Base-by-base conservation (phyloP, 129 eudicot genomes). In the Calendula officinalis region DNA sequence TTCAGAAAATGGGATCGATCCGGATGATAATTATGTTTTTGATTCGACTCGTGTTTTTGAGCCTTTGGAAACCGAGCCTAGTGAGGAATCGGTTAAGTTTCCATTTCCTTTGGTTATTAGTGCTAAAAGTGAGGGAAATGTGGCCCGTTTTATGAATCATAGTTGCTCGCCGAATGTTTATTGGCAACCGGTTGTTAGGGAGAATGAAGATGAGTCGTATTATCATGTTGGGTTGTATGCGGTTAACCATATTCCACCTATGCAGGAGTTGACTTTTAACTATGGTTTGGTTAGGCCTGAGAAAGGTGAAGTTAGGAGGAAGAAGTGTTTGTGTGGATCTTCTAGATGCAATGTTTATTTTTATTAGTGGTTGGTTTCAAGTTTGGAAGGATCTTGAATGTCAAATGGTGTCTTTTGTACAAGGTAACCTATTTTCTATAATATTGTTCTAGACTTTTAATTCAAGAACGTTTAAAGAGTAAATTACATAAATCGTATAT, bases 111-210 rank as follows among this genome's bases (percentile, higher is more conserved):
- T 92, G 37, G 64, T 82, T 49, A 79, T 92, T 10, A 88, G 80
- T 73, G 91, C 96, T 5, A 88, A 78, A 57, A 63, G 81, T 49
- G 76, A 77, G 47, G 98, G 98, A n/a, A 92, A 92, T 79, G 96
- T 88, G 27, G 83, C 84, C 44, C 95, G 98, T 22, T 92, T 92
- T 73, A 92, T 92, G 96, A 92, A 92, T 72, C 98, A 92, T 60
- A 88, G 98, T 32, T 92, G 98, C 58, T 82, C 79, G 0, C 98
- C 98, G 0, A 88, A 83, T 60, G 95, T 92, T 51, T 79, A 66
- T 64, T 92, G 98, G 98, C 95, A 77, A 73, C 95, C 96, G 2
- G 72, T 85, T 75, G 64, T 92, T 36, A 77, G 90, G 13, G 98
- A 88, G 33, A 84, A 58, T 58, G 64, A 68, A 42, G 75, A 80